These are phyloP conservation scores for Cercospora canescens DNA, from an alignment of 2,329 filamentous ascomycete species.

Conservation along the genomic window DNA sequence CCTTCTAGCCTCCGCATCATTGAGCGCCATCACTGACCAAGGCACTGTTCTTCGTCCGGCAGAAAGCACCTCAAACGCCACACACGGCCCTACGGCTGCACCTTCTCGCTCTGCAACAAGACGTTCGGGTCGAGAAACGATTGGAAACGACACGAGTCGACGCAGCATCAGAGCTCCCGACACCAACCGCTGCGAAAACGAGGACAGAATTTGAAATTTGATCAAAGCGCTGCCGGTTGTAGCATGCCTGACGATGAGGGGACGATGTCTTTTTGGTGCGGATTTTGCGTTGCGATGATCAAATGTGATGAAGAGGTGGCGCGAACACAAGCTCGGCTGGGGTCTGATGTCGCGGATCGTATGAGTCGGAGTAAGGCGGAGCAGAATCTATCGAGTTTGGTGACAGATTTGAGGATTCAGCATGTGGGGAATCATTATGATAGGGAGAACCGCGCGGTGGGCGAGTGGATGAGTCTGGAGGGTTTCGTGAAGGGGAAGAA, in stretches of 20 bases:
- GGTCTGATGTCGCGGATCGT: constrained; percentile 47
- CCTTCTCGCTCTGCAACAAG: constrained; percentile 67
- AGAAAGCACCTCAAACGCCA: constrained; percentile 88
- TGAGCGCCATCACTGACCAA: neutral
- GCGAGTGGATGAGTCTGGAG: constrained; percentile 56
- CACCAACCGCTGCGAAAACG: neutral
- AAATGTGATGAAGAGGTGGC: neutral
- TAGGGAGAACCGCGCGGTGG: constrained; percentile 54
- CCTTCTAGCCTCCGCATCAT: neutral
- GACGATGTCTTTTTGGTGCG: neutral
- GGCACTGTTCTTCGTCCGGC: neutral
- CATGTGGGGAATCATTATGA: constrained; percentile 76
- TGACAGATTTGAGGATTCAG: constrained; percentile 50
- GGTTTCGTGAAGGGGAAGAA: constrained; percentile 37
- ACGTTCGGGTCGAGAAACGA: constrained; percentile 90
- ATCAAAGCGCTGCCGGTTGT: neutral
- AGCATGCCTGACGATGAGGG: neutral
- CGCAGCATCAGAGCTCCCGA: constrained; percentile 57
- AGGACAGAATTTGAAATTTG: neutral
- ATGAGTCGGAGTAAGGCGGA: neutral
- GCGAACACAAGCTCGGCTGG: neutral
- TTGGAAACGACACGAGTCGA: constrained; percentile 88
- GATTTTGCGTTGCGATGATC: neutral
- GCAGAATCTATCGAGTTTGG: neutral
- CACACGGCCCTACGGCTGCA: constrained; percentile 78